A percentile compares a stretch with the other conserved stretches of the same genome.
These are phyloP conservation scores for Fusarium sp. DNA, from an alignment of 2,329 filamentous ascomycete genomes.

Conservation along the genomic window DNA sequence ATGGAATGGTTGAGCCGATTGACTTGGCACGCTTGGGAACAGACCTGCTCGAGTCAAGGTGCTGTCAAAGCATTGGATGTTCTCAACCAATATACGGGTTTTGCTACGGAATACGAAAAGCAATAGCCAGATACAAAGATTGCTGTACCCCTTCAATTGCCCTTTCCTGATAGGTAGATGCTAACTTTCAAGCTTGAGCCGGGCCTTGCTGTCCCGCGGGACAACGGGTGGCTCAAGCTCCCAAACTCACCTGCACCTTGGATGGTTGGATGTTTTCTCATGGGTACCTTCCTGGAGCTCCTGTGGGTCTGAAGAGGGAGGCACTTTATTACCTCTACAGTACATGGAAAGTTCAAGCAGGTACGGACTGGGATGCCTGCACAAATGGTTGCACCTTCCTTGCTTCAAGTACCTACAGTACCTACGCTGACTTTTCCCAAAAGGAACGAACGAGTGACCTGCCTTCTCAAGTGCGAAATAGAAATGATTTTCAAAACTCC, in stretches of 20 bases:
- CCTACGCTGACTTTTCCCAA: neutral
- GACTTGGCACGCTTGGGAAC: neutral
- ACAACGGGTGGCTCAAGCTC: neutral
- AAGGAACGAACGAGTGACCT: neutral
- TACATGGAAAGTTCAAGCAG: neutral
- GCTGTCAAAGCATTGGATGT: neutral
- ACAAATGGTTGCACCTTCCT: neutral
- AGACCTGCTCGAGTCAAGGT: neutral
- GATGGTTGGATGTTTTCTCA: neutral
- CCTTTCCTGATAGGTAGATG: neutral
- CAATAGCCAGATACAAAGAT: neutral
- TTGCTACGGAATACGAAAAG: neutral
- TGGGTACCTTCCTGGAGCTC: neutral
- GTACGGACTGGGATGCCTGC: neutral
- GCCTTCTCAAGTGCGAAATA: neutral
- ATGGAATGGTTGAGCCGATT: neutral
- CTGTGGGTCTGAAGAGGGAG: slow-evolving; percentile 1
- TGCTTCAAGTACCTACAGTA: neutral
- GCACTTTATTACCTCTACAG: neutral
- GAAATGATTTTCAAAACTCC: neutral
- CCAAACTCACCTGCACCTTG: neutral
- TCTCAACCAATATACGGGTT: neutral
- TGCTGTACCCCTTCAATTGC: neutral
- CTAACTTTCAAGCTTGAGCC: neutral
- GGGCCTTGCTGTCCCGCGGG: neutral